Conservation (phyloP, 495 filamentous ascomycete genomes). For the Penicillium salamii region DNA sequence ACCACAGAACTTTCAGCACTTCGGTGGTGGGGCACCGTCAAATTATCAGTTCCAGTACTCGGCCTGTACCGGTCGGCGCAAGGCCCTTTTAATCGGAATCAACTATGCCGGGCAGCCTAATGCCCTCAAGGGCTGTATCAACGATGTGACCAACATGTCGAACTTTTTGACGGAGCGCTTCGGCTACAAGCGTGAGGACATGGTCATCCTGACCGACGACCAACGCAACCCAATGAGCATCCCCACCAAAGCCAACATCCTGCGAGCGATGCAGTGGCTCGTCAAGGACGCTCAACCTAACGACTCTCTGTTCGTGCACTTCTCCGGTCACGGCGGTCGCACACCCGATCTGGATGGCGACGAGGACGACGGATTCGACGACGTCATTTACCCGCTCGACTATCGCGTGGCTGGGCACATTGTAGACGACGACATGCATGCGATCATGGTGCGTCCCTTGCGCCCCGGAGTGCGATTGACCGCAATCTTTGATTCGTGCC, state of each 20-base stretch:
- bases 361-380: slow-evolving; percentile 93
- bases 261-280: slow-evolving; percentile 97
- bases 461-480: slow-evolving; percentile 84
- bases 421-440: slow-evolving; percentile 97
- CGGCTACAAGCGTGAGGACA: slow-evolving; percentile 90
- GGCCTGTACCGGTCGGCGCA: slow-evolving; percentile 81
- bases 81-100: slow-evolving; percentile 93
- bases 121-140: slow-evolving; percentile 89
- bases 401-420: slow-evolving; percentile 88
- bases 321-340: slow-evolving; percentile 94
- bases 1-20: slow-evolving; percentile 48
- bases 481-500: slow-evolving; percentile 97
- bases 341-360: slow-evolving; percentile 95
- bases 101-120: slow-evolving; percentile 94
- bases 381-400: slow-evolving; percentile 96
- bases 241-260: slow-evolving; percentile 90
- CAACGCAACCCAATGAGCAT: slow-evolving; percentile 93
- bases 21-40: slow-evolving; percentile 74
- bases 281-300: slow-evolving; percentile 93
- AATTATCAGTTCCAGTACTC: slow-evolving; percentile 87
- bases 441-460: slow-evolving; percentile 89
- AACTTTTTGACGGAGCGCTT: slow-evolving; percentile 80
- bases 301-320: slow-evolving; percentile 96
- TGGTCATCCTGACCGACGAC: slow-evolving; percentile 97
- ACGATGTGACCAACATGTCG: slow-evolving; percentile 98